Base-by-base conservation (phyloP, 148 eudicot genomes). In the Linanthus parryae region DNA sequence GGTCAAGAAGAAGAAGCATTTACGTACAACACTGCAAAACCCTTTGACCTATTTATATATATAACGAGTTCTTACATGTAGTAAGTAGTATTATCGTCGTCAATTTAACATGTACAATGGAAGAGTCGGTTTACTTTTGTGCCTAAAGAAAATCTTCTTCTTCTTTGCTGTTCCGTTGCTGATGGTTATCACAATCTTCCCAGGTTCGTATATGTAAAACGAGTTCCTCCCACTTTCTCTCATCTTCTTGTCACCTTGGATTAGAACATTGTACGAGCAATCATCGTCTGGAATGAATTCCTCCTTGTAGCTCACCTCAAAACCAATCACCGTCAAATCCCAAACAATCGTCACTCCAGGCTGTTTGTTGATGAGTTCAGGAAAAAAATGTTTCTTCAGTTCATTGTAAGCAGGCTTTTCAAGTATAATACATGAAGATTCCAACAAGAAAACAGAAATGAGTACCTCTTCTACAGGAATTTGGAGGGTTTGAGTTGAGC, bases 281-380 rank as follows among this genome's bases (percentile, higher is more conserved):
- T 85, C 92, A 41, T 90, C 95, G 0, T 78, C 70, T 6, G 97
- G 97, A 7, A 90, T 56, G 30, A 90, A 90, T 43, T 90, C 92
- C 35, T 78, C 95, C 62, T 71, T 78, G 75, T 73, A 85, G 2
- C 54, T 59, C 59, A 85, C 97, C 5, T 76, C 85, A 44, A 57
- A 72, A 35, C 88, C 88, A 7, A 78, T 79, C 3, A 78, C 72
- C 30, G 74, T 75, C 8, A 75, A 29, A 11, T 82, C 88, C 88
- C 88, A 82, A 26, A 72, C 60, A 28, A 78, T 8, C 1, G 84
- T 82, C 60, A 78, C 63, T 36, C 77, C 76, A 9, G 24, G 54
- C 88, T 81, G 37, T n/a, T n/a, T n/a, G n/a, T n/a, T n/a, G n/a
- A 20, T 39, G 1, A 24, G 1, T 45, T 30, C 31, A 11, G 37